Base-by-base conservation (phyloP, 2,329 filamentous ascomycete genomes). In the Nemania bipapillata region DNA sequence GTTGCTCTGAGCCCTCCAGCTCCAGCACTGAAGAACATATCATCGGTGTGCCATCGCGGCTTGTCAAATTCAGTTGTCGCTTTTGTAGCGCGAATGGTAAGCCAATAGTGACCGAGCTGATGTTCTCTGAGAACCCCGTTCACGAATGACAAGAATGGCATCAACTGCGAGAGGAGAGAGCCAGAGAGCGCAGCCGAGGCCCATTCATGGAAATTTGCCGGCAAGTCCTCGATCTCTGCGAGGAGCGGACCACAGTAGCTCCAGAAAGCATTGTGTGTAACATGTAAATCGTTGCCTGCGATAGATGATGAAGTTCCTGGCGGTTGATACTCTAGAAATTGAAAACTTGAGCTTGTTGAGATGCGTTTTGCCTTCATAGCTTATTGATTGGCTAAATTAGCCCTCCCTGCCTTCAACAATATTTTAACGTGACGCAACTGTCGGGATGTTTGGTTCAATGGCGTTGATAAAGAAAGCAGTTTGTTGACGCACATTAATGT, bases 41-140 rank as follows among this genome's bases (percentile, higher is more conserved):
- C 83, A 68, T 86, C 84, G 0, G 82, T 82, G 66, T 86, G 84
- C 84, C 84, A 86, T 54, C 84, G 76, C 0, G 82, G 81, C 9
- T 70, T 75, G 69, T 86, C 80, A 72, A 80, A 86, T 28, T 84
- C 82, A 35, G 71, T 52, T 0, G 81, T 83, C 0, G 81, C 77
- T 49, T 74, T 80, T 0, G 82, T 83, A 56, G 83, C 83, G 53
- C 84, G 82, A 61, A 86, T 79, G 0, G 83, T 85, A 12, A 86
- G 71, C 78, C 84, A 84, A 70, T 85, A 86, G 72, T 84, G 75
- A 3, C 76, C 70, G 4, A 83, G 71, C 3, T 77, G 78, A 35
- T 79, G 79, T 3, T 66, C 53, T 2, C 61, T n/a, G 40, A 85
- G 73, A 64, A 84, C 76, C 2, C 69, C 60, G 49, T 83, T 80